Percentiles rank a stretch among this genome's conserved stretches.
Evolutionary conservation across 2,329 filamentous ascomycete species (phyloP).

Genomic region (Trichophyton mentagrophytes): DNA sequence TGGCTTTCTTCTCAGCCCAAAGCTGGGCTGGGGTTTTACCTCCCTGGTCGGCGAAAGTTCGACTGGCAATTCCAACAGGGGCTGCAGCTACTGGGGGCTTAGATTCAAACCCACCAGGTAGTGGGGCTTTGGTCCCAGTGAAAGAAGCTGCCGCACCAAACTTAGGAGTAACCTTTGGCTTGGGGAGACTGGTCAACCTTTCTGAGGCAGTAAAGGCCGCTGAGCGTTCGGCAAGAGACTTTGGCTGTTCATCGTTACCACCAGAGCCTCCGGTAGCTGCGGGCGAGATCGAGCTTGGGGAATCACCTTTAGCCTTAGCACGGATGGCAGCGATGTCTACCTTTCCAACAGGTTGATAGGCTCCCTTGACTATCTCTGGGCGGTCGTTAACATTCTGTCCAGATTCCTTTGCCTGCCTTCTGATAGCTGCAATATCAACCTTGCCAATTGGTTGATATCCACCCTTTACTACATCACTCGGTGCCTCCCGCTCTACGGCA

Average conservation of each 20-base stretch:
- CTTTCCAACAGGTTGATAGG: constrained; percentile 90
- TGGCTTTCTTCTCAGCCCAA: constrained; percentile 95
- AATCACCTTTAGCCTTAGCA: constrained; percentile 53
- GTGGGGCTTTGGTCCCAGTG: constrained; percentile 76
- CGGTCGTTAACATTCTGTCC: constrained; percentile 53
- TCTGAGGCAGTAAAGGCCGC: constrained; percentile 61
- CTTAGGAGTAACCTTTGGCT: constrained; percentile 87
- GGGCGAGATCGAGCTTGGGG: constrained; percentile 28
- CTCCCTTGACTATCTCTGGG: constrained; percentile 74
- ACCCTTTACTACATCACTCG: constrained; percentile 61
- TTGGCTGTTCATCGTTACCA: constrained; percentile 39
- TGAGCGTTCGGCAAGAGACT: constrained; percentile 61
- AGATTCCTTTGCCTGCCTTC: constrained; percentile 56
- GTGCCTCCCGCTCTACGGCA: constrained; percentile 39
- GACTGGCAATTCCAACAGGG: constrained; percentile 67
- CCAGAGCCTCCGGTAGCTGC: constrained; percentile 34
- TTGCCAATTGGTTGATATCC: constrained; percentile 91
- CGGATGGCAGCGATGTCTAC: constrained; percentile 94
- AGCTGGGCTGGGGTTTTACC: constrained; percentile 94
- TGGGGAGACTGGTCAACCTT: constrained; percentile 74
- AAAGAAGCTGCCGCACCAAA: constrained; percentile 64
- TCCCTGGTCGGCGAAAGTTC: constrained; percentile 85
- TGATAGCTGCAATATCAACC: constrained; percentile 89
- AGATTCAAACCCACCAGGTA: constrained; percentile 55
- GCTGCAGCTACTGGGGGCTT: constrained; percentile 45